Percentiles rank a stretch among this genome's conserved stretches.
Evolutionary conservation across 345 rosid species (phyloP).

Genomic region (Camelina neglecta): DNA sequence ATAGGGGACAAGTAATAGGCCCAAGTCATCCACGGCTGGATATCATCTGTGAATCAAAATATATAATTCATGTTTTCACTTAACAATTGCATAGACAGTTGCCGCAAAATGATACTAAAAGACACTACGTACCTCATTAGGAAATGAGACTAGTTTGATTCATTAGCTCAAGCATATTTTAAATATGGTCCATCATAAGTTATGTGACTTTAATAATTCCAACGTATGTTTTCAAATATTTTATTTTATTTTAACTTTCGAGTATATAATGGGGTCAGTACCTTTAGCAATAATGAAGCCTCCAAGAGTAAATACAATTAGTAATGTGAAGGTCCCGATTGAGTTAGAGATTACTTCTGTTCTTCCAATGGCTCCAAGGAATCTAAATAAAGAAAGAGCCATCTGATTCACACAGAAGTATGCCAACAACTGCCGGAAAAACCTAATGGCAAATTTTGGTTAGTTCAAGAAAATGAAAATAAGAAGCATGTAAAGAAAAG

Average conservation of each 20-base stretch:
- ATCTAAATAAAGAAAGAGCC: constrained; percentile 85
- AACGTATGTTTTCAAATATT: no score
- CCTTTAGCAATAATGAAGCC: constrained; percentile 77
- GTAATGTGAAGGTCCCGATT: constrained; percentile 69
- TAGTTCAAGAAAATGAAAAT: constrained; percentile 18
- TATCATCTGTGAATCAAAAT: constrained; percentile 58
- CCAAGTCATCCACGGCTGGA: constrained; percentile 76
- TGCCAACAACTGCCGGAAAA: constrained; percentile 74
- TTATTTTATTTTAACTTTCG: no score
- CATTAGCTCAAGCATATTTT: no score
- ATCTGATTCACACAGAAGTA: constrained; percentile 77
- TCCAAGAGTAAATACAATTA: constrained; percentile 75
- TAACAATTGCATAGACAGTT: not conserved
- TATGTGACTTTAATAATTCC: no score
- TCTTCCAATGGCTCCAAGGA: constrained; percentile 87
- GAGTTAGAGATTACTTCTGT: constrained; percentile 73
- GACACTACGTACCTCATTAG: no score
- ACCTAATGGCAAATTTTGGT: constrained; percentile 49
- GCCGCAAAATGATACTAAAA: not conserved
- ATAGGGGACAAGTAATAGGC: constrained; percentile 78
- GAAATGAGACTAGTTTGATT: not conserved
- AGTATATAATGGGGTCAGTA: no score
- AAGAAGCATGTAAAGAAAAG: not conserved
- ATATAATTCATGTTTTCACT: constrained; percentile 16
- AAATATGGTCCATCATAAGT: no score